Base-by-base conservation (phyloP, 495 filamentous ascomycete genomes). In the Trichoderma gamsii region DNA sequence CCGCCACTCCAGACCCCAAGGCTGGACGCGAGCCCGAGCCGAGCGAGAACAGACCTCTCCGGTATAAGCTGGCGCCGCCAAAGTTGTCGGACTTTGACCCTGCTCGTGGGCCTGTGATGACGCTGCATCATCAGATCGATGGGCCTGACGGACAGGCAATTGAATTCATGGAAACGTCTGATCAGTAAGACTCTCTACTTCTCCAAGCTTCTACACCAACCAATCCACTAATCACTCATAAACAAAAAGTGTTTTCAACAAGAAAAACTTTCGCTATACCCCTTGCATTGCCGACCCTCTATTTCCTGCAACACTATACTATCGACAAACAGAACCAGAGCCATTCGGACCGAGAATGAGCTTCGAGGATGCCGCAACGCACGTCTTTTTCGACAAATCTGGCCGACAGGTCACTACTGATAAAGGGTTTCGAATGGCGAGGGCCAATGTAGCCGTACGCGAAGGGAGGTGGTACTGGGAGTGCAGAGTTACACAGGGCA, bases 381-480 rank as follows among this genome's bases (percentile, higher is more conserved):
- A 90, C 73, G 86, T 92, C 73, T 86, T 87, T 71, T 87, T 91
- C 74, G 87, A 88, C 75, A 75, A 82, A 65, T 76, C 77, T 16
- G 87, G 84, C 6, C 83, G 76, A 4, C 84, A 86, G 32, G 80
- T 92, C 67, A 90, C 90, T 0, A 90, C 90, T 27, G 86, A 92
- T 65, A 93, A 93, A 75, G 91, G 91, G 1, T 95, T 90, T 77
- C 81, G 91, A 23, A 91, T 92, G 85, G 87, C 89, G 0, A 88
- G 93, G 59, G 92, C 92, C 15, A 99, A 98, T 74, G 90, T 98
- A 0, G 90, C 90, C 44, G 90, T 92, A 8, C 81, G 96, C n/a
- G 91, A 97, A 78, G 96, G 96, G 1, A 84, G 90, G 21, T 93
- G 89, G 80, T 99, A 96, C 74, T 98, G 91, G 81, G 96, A 99